Evolutionary conservation across 116 monocot species (phyloP).

Genomic region (Phalaenopsis hybrid): DNA sequence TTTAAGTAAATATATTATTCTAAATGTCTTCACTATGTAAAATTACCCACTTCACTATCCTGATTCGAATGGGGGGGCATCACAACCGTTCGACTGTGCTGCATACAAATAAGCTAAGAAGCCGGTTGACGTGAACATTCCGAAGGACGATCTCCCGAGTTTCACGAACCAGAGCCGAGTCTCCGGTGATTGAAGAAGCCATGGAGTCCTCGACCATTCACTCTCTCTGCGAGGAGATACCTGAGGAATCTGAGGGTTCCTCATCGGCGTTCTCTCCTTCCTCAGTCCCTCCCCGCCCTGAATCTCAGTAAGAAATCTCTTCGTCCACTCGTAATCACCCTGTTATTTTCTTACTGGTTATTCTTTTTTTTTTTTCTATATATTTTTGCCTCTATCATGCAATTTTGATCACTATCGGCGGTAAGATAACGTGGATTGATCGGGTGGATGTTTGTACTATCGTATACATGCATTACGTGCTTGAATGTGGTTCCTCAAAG

Average conservation of each 20-base stretch:
- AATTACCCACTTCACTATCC: no score
- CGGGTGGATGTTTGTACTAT: not conserved
- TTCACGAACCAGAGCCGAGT: not conserved
- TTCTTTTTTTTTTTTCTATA: not conserved
- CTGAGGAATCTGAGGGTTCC: conserved; percentile 5
- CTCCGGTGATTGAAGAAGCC: not conserved
- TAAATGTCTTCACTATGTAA: no score
- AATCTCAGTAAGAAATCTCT: conserved; percentile 37
- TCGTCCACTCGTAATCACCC: not conserved
- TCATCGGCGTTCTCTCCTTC: conserved; percentile 46
- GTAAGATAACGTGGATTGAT: not conserved
- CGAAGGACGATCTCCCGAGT: not conserved
- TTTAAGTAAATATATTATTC: no score
- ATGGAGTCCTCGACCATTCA: not conserved
- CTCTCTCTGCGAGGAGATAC: not conserved
- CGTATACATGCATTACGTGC: not conserved
- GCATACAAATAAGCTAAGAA: no score
- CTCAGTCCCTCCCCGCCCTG: conserved; percentile 68
- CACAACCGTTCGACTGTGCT: no score
- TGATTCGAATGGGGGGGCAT: no score
- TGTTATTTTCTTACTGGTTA: not conserved
- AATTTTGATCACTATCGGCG: not conserved
- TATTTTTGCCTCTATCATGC: no score
- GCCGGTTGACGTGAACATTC: no score
- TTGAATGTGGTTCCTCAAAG: not conserved